A percentile compares a stretch with the other conserved stretches of the same genome.
Evolutionary conservation across 2,329 filamentous ascomycete genomes (phyloP).

Genomic region (Anisogramma anomala): DNA sequence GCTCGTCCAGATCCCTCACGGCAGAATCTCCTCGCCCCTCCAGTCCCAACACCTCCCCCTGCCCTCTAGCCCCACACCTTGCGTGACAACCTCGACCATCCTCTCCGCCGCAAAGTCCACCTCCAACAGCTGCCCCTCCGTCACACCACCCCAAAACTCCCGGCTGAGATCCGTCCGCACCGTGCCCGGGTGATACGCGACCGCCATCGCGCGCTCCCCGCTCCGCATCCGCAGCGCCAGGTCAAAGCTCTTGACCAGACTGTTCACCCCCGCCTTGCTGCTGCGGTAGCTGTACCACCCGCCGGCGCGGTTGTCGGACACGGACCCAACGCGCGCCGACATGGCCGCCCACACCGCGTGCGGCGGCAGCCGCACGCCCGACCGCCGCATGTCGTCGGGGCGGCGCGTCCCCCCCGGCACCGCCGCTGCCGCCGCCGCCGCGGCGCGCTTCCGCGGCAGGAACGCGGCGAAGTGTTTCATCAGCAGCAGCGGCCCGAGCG

Average conservation of each 20-base stretch:
- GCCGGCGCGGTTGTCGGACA: conserved; percentile 58
- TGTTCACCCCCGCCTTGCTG: conserved; percentile 64
- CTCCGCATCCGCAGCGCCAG: conserved; percentile 47
- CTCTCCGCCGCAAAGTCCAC: conserved; percentile 54
- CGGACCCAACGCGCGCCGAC: conserved; percentile 67
- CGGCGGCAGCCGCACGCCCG: conserved; percentile 26
- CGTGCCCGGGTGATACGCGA: conserved; percentile 70
- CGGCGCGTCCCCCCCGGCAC: neutral
- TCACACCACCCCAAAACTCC: conserved; percentile 58
- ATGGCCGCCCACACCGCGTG: conserved; percentile 61
- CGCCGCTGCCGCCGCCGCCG: neutral
- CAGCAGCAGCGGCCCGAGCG: conserved; percentile 61
- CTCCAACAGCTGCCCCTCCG: conserved; percentile 51
- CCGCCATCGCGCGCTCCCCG: conserved; percentile 51
- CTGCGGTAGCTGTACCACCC: conserved; percentile 78
- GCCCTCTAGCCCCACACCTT: conserved; percentile 35
- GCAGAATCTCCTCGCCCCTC: conserved; percentile 51
- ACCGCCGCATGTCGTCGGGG: no score
- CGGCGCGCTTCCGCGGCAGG: conserved; percentile 45
- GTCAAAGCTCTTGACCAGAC: conserved; percentile 60
- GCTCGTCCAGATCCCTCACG: conserved; percentile 27
- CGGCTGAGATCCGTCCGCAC: conserved; percentile 63
- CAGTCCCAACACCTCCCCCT: conserved; percentile 60
- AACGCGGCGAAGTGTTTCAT: conserved; percentile 65
- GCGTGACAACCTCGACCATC: conserved; percentile 47